Conservation (phyloP, 192 early-diverging fungal genomes). For the Dispira parvispora region DNA sequence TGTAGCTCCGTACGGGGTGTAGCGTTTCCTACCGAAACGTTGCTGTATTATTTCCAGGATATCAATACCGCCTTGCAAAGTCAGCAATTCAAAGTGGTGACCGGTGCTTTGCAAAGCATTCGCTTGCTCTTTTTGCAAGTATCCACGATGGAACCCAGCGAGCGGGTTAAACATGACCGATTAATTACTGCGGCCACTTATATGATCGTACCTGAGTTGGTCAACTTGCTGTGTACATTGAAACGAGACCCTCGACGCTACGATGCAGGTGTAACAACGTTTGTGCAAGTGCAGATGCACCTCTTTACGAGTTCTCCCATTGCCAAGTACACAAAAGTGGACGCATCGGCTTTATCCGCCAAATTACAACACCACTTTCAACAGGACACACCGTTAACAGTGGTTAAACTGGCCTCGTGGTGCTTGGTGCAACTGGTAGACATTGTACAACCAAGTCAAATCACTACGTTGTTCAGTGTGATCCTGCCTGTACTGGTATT, state of each 20-base stretch:
- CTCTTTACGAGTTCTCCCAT: not conserved
- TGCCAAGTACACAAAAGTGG: not conserved
- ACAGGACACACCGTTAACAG: not conserved
- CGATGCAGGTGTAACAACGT: not conserved
- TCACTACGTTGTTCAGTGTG: constrained; percentile 5
- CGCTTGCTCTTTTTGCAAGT: constrained; percentile 9
- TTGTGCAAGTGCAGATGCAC: constrained; percentile 3
- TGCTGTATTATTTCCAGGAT: constrained; percentile 8
- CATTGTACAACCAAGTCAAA: not conserved
- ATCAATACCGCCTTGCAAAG: not conserved
- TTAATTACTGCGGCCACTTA: not conserved
- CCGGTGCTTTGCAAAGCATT: constrained; percentile 8
- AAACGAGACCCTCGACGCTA: not conserved
- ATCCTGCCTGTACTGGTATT: constrained; percentile 1
- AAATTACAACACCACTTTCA: not conserved
- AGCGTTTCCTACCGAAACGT: not conserved
- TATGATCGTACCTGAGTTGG: constrained; percentile 4
- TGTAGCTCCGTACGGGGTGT: not conserved
- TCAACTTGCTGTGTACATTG: not conserved
- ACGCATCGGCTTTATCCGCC: too few species aligned
- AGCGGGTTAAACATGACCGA: not conserved
- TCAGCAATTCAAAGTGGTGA: not conserved
- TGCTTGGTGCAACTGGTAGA: constrained; percentile 8
- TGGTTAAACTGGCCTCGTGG: not conserved
- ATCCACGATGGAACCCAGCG: not conserved